Evolutionary conservation across 345 rosid species (phyloP), one percentile per base, ranked within the genome.

Genomic region (Boechera divaricarpa): DNA sequence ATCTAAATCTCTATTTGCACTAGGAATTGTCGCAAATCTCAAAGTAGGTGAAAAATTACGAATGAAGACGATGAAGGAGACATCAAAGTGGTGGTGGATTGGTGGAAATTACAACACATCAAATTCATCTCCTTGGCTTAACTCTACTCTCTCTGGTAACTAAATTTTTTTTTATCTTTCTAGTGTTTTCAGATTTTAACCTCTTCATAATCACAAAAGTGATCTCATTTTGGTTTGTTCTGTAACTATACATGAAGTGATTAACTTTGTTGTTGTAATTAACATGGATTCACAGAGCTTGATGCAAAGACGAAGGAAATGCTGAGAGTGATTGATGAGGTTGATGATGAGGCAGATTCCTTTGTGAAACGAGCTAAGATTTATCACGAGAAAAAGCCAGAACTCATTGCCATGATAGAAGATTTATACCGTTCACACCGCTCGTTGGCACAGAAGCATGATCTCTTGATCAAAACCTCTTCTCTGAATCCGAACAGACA

Each of bases 51-150:
- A 21, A 21, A 21, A 21, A 21, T 21, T 5, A 64, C 4, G 5
- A 63, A 35, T 38, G 12, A 24, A 36, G 39, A 56, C 11, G 21
- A 58, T 56, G 74, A 18, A 57, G 41, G 44, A 16, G 42, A 31
- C 54, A 57, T 57, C 75, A 47, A 70, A 70, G 15, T 70, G 66
- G 56, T 70, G 66, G 65, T 70, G 67, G 75, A 70, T 56, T 70
- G 33, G 28, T 60, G 45, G 5, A 31, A 70, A 18, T 44, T 47
- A 58, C 56, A 58, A 33, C 56, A 58, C 67, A 31, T 58, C 75
- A 57, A 33, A 21, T 58, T 53, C 62, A 5, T 70, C 75, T 42
- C 28, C 66, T 10, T 70, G 75, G 75, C 66, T 70, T 33, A 42
- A 31, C 54, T 44, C 56, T 58, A 58, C 66, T 57, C 64, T 70